These are phyloP conservation scores for Misopates orontium DNA, from an alignment of 257 asterid species.

Conservation along the genomic window DNA sequence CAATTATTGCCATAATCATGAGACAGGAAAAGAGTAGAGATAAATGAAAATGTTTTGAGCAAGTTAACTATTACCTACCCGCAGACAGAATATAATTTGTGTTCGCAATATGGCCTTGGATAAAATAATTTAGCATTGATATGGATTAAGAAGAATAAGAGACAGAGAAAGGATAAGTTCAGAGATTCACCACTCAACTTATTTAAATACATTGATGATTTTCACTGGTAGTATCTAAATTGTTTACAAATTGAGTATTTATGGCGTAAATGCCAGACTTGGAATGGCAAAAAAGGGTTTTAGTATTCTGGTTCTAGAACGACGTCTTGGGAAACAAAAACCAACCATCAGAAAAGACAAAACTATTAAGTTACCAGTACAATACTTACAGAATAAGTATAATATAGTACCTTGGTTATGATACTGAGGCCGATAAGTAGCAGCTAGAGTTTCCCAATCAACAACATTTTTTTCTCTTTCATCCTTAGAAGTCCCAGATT, in stretches of 20 bases:
- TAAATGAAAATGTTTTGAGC: too few relatives aligned
- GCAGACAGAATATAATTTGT: neutral
- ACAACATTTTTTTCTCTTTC: constrained; percentile 41
- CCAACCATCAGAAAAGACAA: neutral
- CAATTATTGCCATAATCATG: too few relatives aligned
- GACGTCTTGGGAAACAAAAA: neutral
- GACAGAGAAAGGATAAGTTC: neutral
- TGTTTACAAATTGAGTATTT: neutral
- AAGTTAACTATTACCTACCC: too few relatives aligned
- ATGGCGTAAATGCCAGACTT: constrained; percentile 3
- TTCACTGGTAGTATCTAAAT: neutral
- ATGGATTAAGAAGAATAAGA: neutral
- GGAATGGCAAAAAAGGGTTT: neutral
- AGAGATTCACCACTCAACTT: neutral
- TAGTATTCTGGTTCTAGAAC: neutral
- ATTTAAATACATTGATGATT: neutral
- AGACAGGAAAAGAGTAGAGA: too few relatives aligned
- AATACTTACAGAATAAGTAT: neutral
- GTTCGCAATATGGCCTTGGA: neutral
- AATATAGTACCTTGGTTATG: constrained; percentile 76
- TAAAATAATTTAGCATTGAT: neutral
- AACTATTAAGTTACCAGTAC: neutral
- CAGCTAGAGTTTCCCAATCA: constrained; percentile 75
- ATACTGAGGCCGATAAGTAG: constrained; percentile 79
- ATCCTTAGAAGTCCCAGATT: constrained; percentile 48